Evolutionary conservation across 2,329 filamentous ascomycete species (phyloP).

Genomic region (Pseudogymnoascus sp.): DNA sequence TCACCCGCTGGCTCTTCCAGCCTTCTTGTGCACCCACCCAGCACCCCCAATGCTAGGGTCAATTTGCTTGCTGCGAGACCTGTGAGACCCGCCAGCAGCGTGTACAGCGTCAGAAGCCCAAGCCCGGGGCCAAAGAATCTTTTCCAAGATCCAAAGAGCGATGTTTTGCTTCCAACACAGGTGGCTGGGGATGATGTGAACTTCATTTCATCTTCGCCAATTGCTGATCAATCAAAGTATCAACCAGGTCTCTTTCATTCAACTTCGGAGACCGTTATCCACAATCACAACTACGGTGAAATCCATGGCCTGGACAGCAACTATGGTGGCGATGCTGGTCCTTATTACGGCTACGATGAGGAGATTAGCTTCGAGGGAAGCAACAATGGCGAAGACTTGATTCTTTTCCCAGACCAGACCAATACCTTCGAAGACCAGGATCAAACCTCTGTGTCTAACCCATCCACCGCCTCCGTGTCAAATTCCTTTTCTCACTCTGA

Average conservation of each 20-base stretch:
- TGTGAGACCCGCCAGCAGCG: not conserved
- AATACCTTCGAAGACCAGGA: not conserved
- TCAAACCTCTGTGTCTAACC: not conserved
- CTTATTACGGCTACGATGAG: not conserved
- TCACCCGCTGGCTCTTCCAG: not conserved
- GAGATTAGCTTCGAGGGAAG: not conserved
- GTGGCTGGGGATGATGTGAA: not conserved
- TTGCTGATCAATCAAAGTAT: not conserved
- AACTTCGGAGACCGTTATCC: not conserved
- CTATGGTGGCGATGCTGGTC: not conserved
- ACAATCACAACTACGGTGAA: not conserved
- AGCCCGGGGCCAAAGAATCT: not conserved
- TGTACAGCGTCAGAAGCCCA: not conserved
- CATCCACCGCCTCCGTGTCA: not conserved
- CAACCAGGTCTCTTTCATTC: not conserved
- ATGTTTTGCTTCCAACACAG: not conserved
- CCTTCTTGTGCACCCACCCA: not conserved
- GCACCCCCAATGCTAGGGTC: not conserved
- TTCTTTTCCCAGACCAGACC: not conserved
- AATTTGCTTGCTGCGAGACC: not conserved
- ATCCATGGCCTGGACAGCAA: not conserved
- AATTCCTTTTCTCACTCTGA: not conserved
- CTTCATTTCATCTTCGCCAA: not conserved
- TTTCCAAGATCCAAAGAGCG: not conserved
- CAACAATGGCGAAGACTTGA: conserved; percentile 1